Evolutionary conservation across 371 early-diverging fungal species (phyloP).

Genomic region (Blakeslea trispora): DNA sequence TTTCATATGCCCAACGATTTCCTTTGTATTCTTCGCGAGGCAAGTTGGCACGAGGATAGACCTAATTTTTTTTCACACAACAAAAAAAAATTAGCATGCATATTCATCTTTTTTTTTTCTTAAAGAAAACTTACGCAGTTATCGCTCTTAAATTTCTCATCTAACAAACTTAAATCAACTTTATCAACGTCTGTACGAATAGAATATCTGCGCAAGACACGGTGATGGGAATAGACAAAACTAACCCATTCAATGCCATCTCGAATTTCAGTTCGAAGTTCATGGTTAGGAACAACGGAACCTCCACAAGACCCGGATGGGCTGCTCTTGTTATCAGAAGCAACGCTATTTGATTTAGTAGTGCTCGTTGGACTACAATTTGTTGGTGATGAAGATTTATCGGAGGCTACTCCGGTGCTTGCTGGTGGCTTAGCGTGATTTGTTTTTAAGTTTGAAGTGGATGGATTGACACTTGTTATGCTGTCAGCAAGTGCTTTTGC

Average conservation of each 20-base stretch:
- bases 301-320: not conserved
- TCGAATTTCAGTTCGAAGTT: conserved; percentile 30
- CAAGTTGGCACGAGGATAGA: conserved; percentile 70
- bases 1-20: conserved; percentile 61
- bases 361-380: not conserved
- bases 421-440: conserved; percentile 16
- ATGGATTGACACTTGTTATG: conserved; percentile 7
- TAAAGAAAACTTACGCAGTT: conserved; percentile 33
- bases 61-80: conserved; percentile 15
- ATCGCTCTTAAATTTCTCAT: conserved; percentile 31
- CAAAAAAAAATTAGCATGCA: no score
- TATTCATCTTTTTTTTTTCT: not conserved
- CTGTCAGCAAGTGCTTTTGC: conserved; percentile 28
- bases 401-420: conserved; percentile 3
- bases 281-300: conserved; percentile 27
- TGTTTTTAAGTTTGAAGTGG: conserved; percentile 2
- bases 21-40: conserved; percentile 71
- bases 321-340: conserved; percentile 3
- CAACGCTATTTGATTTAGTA: not conserved
- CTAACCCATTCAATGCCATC: conserved; percentile 64
- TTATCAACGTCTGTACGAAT: conserved; percentile 79
- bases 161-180: conserved; percentile 39
- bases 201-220: conserved; percentile 59
- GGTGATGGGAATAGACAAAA: conserved; percentile 64
- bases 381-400: conserved; percentile 9